Percentiles rank a stretch among this genome's conserved stretches.
These are phyloP conservation scores for Alternaria viburni DNA, from an alignment of 2,329 filamentous ascomycete genomes.

Conservation along the genomic window DNA sequence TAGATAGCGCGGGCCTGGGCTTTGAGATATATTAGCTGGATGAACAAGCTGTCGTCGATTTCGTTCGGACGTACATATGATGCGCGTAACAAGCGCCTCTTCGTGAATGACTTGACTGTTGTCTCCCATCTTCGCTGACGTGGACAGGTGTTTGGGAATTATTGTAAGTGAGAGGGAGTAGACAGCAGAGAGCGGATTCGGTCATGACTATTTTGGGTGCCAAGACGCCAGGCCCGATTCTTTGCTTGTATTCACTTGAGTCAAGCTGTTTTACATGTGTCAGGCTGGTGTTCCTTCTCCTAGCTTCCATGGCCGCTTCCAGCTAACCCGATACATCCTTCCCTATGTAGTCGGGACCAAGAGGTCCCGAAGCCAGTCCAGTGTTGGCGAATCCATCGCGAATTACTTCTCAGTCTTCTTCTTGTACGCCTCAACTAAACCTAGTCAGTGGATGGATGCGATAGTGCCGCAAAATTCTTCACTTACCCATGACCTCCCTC, in stretches of 20 bases:
- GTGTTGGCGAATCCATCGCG: background rate
- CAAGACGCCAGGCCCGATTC: no score
- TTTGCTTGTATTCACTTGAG: no score
- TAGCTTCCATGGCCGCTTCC: no score
- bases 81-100: background rate
- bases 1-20: background rate
- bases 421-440: background rate
- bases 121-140: background rate
- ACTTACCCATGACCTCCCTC: background rate
- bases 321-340: background rate
- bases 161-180: no score
- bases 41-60: no score
- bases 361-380: no score
- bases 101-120: background rate
- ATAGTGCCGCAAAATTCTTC: background rate
- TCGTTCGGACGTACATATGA: background rate
- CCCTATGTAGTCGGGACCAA: background rate
- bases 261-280: no score
- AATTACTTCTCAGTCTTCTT: background rate
- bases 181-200: no score
- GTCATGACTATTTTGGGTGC: no score
- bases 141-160: no score
- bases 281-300: no score
- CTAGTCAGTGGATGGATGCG: background rate
- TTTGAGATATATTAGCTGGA: background rate